Evolutionary conservation across 2,329 filamentous ascomycete species (phyloP).

Genomic region (Calonectria ilicicola): DNA sequence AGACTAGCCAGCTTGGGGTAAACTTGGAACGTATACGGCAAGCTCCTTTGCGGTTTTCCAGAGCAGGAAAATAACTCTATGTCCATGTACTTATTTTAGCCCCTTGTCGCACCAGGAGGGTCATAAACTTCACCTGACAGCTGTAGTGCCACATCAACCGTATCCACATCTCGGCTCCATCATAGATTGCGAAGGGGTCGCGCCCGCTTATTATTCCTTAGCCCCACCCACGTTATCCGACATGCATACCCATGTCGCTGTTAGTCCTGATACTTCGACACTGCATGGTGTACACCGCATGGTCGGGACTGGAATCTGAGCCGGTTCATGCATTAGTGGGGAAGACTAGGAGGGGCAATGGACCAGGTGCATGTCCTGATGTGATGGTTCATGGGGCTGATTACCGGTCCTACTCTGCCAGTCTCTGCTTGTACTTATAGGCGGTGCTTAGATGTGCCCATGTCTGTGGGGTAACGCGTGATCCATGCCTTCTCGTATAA

Average conservation of each 20-base stretch:
- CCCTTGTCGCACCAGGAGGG: too few species aligned
- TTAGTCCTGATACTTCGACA: background rate
- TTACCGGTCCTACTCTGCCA: background rate
- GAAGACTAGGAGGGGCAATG: background rate
- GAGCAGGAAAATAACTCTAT: too few species aligned
- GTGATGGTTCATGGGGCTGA: background rate
- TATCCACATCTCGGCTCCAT: too few species aligned
- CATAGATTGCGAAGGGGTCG: background rate
- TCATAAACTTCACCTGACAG: too few species aligned
- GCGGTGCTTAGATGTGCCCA: background rate
- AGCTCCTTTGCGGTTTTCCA: too few species aligned
- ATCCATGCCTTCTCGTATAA: background rate
- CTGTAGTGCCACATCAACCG: too few species aligned
- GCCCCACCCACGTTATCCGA: background rate
- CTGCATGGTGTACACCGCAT: background rate
- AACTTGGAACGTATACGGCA: too few species aligned
- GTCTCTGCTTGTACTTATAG: background rate
- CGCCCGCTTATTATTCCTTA: background rate
- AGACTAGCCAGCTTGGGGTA: too few species aligned
- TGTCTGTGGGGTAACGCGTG: background rate
- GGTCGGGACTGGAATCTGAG: background rate
- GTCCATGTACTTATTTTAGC: too few species aligned
- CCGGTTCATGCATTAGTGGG: background rate
- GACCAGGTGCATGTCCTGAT: background rate
- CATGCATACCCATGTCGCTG: background rate